Percentiles rank a stretch among this genome's conserved stretches.
Conservation (phyloP, 345 rosid species). For the Hibiscus mutabilis region DNA sequence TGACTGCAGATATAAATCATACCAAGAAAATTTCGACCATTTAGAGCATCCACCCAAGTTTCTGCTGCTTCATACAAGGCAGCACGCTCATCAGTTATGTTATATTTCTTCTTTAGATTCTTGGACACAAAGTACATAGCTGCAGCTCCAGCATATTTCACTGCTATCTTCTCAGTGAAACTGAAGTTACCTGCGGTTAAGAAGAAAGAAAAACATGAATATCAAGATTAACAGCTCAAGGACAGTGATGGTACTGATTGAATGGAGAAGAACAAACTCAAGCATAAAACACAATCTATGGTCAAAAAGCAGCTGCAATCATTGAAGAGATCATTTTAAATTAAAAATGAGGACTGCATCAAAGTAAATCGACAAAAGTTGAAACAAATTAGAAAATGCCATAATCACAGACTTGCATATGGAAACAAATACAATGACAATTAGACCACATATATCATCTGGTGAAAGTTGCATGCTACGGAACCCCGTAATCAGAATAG, state of each 20-base stretch:
- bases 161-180: slow-evolving; percentile 40
- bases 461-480: neutral
- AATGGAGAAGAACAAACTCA: neutral
- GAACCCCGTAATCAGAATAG: neutral
- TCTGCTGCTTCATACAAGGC: slow-evolving; percentile 58
- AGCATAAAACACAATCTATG: neutral
- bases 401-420: neutral
- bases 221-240: neutral
- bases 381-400: neutral
- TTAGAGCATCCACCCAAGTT: slow-evolving; percentile 59
- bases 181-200: slow-evolving; percentile 48
- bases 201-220: neutral
- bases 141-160: slow-evolving; percentile 62
- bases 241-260: neutral
- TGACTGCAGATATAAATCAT: neutral
- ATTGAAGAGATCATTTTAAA: neutral
- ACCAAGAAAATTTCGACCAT: slow-evolving; percentile 59
- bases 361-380: neutral
- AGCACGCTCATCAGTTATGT: slow-evolving; percentile 61
- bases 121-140: slow-evolving; percentile 68
- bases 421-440: neutral
- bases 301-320: neutral
- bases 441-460: neutral
- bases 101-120: slow-evolving; percentile 58
- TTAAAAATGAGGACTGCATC: neutral